These are phyloP conservation scores for Austroboletus niveus DNA, from an alignment of 1,284 basidiomycete genomes.

Conservation along the genomic window DNA sequence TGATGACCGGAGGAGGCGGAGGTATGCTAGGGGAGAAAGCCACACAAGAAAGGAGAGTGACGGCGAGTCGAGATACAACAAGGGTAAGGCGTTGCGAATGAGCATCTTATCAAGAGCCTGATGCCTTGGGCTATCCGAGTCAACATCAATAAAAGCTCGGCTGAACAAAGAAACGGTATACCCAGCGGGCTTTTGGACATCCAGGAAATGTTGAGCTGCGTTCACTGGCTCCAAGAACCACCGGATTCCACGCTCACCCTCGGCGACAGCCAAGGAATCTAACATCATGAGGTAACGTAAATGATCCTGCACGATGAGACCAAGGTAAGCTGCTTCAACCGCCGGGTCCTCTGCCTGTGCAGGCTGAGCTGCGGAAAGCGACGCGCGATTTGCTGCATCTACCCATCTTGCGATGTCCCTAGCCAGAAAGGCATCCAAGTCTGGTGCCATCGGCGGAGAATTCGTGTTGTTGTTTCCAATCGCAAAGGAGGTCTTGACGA, in stretches of 20 bases:
- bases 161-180: constrained; percentile 7
- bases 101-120: constrained; percentile 31
- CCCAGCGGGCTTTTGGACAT: constrained; percentile 14
- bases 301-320: constrained; percentile 49
- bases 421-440: constrained; percentile 59
- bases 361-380: constrained; percentile 29
- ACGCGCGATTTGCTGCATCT: constrained; percentile 57
- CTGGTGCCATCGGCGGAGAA: constrained; percentile 40
- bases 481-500: constrained; percentile 72
- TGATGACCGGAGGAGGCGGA: constrained; percentile 50
- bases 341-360: constrained; percentile 40
- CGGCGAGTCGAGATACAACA: constrained; percentile 65
- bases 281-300: constrained; percentile 70
- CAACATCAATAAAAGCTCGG: constrained; percentile 2
- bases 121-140: constrained; percentile 14
- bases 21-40: constrained; percentile 65
- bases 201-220: constrained; percentile 23
- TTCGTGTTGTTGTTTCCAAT: constrained; percentile 46
- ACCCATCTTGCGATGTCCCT: constrained; percentile 55
- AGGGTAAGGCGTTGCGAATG: constrained; percentile 49
- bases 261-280: constrained; percentile 63
- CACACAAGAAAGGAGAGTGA: constrained; percentile 70
- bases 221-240: constrained; percentile 69
- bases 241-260: constrained; percentile 61
- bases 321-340: constrained; percentile 42